These are phyloP conservation scores for Ophiosphaerella narmari DNA, from an alignment of 2,329 filamentous ascomycete species.

Conservation along the genomic window DNA sequence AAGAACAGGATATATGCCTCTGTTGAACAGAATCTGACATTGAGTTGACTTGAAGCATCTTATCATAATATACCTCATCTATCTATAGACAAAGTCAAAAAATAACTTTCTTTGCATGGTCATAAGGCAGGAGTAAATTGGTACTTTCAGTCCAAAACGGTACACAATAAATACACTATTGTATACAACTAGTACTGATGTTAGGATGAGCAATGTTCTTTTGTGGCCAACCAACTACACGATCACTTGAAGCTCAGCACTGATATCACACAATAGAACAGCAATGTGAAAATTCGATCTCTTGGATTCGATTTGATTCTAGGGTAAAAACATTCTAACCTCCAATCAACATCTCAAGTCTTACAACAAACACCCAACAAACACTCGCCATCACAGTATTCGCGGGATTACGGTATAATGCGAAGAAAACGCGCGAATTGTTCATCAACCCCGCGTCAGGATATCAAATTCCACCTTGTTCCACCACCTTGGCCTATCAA, in stretches of 20 bases:
- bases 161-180: no score
- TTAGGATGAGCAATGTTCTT: no score
- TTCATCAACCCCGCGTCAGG: slow-evolving; percentile 16
- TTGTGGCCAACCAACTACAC: no score
- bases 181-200: no score
- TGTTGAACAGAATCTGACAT: neutral
- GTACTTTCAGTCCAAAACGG: no score
- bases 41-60: no score
- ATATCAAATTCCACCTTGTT: slow-evolving; percentile 7
- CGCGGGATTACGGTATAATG: slow-evolving; percentile 45
- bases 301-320: slow-evolving; percentile 38
- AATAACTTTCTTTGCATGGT: no score
- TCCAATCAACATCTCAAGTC: slow-evolving; percentile 2
- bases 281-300: slow-evolving; percentile 16
- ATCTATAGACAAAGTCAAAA: no score
- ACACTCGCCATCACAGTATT: no score
- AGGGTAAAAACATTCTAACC: slow-evolving; percentile 18
- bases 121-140: no score
- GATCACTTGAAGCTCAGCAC: neutral
- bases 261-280: neutral
- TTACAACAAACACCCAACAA: neutral
- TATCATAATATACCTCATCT: no score
- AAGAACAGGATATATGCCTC: slow-evolving; percentile 8
- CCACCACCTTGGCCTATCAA: slow-evolving; percentile 2
- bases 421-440: slow-evolving; percentile 22